Base-by-base conservation (phyloP, 2,329 filamentous ascomycete genomes). In the Penicillium sp. region DNA sequence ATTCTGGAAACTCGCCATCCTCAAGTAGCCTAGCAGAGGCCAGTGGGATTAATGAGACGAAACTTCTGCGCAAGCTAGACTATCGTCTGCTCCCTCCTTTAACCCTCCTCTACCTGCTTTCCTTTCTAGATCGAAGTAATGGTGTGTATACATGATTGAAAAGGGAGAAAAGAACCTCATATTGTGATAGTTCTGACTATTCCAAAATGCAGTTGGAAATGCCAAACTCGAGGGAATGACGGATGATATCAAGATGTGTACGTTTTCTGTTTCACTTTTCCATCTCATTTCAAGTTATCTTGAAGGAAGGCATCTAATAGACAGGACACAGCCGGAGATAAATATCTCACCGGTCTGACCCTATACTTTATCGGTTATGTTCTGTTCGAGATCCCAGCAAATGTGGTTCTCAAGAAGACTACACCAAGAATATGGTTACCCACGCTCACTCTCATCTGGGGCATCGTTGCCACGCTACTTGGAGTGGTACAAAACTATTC, bases 391-490 rank as follows among this genome's bases (percentile, higher is more conserved):
- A 66, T 77, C 7, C 76, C 76, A 2, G 72, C 70, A 60, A 78
- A 79, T 49, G 69, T 76, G 13, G 56, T 75, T n/a, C 56, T 77
- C 7, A 77, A 75, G 42, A 64, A 62, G 46, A 73, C 73, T 2
- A 73, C 69, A 0, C 74, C 74, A 0, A 69, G 69, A 4, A 65
- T 70, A 19, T 76, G 72, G 72, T 64, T 75, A 1, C 72, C 75
- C 0, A 75, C 73, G 0, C 61, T 75, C 13, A 80, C 78, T 49
- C 65, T 81, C 13, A 34, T 67, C 28, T 83, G 81, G 75, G 81
- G 81, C 2, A 69, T 81, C 24, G 73, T 82, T 47, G 77, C 79
- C n/a, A 76, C 80, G 14, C 71, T 79, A 40, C 71, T 79, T 19
- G 81, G 79, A 29, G 72, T 79, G 14, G 72, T 78, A 2, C 68